Conservation (phyloP, 768 basidiomycete genomes). For the Coprinopsis marcescibilis region DNA sequence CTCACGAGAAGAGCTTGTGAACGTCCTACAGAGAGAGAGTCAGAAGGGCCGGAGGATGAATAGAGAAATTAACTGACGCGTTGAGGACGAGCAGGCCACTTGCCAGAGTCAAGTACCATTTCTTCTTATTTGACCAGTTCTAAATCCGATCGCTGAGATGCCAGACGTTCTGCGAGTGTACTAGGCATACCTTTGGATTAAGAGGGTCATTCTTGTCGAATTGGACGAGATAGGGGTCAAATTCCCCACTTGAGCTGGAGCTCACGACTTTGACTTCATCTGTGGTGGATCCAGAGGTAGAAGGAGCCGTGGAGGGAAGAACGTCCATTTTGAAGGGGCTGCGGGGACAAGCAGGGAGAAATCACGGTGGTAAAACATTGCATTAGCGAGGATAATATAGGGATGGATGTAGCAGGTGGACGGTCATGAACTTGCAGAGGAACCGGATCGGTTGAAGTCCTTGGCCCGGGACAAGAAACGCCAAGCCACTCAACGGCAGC, state of each 20-base stretch:
- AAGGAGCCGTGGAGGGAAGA: too few species aligned
- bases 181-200: conserved; percentile 39
- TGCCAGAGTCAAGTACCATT: conserved; percentile 49
- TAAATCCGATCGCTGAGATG: conserved; percentile 15
- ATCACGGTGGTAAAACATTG: too few species aligned
- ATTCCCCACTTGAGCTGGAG: conserved; percentile 6
- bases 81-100: conserved; percentile 48
- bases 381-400: too few species aligned
- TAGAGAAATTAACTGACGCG: conserved; percentile 28
- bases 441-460: too few species aligned
- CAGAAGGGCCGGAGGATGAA: not conserved
- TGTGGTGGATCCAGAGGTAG: conserved; percentile 15
- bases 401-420: too few species aligned
- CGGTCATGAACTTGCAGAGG: too few species aligned
- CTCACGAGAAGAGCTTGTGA: conserved; percentile 54
- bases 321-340: too few species aligned
- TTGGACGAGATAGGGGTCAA: conserved; percentile 30
- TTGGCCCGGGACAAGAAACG: not conserved
- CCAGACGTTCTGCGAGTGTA: not conserved
- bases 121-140: conserved; percentile 43
- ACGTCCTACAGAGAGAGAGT: conserved; percentile 37
- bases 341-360: too few species aligned
- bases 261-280: conserved; percentile 7
- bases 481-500: not conserved
- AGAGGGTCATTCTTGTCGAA: conserved; percentile 35